Base-by-base conservation (phyloP, 352 stramenopile genomes). In the Phytophthora ohioensis region DNA sequence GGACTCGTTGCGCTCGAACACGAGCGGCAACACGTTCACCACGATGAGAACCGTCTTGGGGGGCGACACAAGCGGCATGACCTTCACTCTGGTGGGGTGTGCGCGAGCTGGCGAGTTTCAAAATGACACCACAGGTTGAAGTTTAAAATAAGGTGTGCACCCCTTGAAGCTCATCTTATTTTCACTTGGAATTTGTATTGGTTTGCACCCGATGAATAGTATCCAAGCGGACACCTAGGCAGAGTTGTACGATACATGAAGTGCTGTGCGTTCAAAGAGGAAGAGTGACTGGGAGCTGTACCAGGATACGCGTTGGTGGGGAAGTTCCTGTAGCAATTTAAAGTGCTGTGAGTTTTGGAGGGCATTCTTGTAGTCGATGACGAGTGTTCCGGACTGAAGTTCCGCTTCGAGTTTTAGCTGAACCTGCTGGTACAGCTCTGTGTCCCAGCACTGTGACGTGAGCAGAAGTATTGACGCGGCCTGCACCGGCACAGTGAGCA, bases 21-120 rank as follows among this genome's bases (percentile, higher is more conserved):
- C 75, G 34, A 93, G 74, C 45, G 85, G 87, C 52, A 94, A 66
- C 58, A 94, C 87, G 38, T 94, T 94, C 56, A 93, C 84, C 58
- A 92, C 85, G 56, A 94, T 88, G 27, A 94, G 69, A 31, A 94
- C 85, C 12, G 80, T 91, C 76, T 84, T 90, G 31, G 73, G 57
- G 12, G 46, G 55, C 38, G 62, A 36, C 9, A 51, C 30, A n/a
- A 17, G 9, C 3, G 32, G 2, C 67, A 71, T 76, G 57, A 64
- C 56, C 43, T 58, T 72, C 49, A 72, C 53, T 75, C 54, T 15
- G 21, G 9, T 11, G 31, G 39, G 5, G 13, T 66, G 32, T 42
- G 67, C 48, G 12, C 47, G 43, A 67, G 48, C 4, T 15, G 21
- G 53, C 52, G 21, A 47, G 41, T 69, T 65, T 69, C 58, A 45